Base-by-base conservation (phyloP, 2,329 filamentous ascomycete genomes). In the Scytalidium lignicola region DNA sequence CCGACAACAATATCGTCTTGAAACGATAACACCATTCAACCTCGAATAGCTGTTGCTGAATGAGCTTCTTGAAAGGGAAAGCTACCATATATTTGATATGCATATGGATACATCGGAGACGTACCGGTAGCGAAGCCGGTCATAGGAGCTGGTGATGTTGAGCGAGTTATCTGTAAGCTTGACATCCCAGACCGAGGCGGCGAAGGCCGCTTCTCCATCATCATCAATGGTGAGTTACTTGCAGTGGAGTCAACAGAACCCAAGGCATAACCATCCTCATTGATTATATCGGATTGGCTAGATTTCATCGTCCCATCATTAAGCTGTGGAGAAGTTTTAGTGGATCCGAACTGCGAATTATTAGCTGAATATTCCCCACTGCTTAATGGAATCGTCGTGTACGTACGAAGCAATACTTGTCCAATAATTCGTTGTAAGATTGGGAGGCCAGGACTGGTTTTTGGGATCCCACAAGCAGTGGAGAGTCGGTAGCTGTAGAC, bases 351-450 rank as follows among this genome's bases (percentile, higher is more conserved):
- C 81, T 84, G 65, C 49, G 65, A 52, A 58, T 51, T 56, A 67
- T 76, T 70, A 75, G 72, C 69, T 64, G 47, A 59, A 50, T 55
- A 59, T 59, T 52, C 55, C 52, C 45, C 17, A 47, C 28, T 43
- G 41, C 44, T 53, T 50, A 60, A 43, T 52, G 52, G 48, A 44
- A 56, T 62, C 57, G 53, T 60, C 55, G 70, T 65, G 79, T 79
- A 95, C 92, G 83, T 92, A 96, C 92, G 82, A 97, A 99, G 79
- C 93, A 99, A 78, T 96, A 99, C 76, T 95, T 96, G 76, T 95
- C 91, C 69, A 99, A 87, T 57, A 99, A 80, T 72, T 99, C 93
- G 71, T 95, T 89, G 68, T 99, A 97, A 52, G 92, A 91, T 52
- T 89, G 84, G 56, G 90, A 95, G 52, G 91, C 82, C 57, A 96